Base-by-base conservation (phyloP, 2,329 filamentous ascomycete genomes). In the Arthrobotrys megalospora region DNA sequence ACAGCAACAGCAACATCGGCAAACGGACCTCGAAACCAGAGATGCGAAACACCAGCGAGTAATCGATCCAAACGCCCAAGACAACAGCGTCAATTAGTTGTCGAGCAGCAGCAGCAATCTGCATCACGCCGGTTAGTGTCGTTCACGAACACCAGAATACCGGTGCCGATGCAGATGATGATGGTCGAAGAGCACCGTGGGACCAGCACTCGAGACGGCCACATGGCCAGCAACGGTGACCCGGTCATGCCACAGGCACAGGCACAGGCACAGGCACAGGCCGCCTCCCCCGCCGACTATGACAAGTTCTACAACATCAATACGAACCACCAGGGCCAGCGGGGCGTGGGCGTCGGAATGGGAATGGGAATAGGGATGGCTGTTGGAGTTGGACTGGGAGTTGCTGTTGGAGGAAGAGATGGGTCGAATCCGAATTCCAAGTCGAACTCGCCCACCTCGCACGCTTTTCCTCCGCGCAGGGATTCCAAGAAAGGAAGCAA, bases 401-500 rank as follows among this genome's bases (percentile, higher is more conserved):
- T 11, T 14, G 47, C 11, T 7, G 52, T 53, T 38, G 3, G 11
- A 21, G 24, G 1, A 36, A 5, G 8, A 5, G 45, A 8, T 21
- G 21, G 45, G 10, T 48, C 45, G 16, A 48, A 52, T 11, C 28
- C 48, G 21, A 48, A 21, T 14, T 48, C 43, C 5, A 45, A 16
- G 12, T 45, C 45, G 16, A 68, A 68, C 65, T 68, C 63, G 45
- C 52, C 63, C 7, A 52, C 53, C n/a, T 69, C 55, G 43, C 52
- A 68, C 34, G 64, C 62, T 45, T 78, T 78, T 45, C 75, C 75
- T 28, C 75, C 75, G 47, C 75, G 75, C 67, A 62, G 67, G 75
- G 75, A 78, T 68, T 78, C 75, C 62, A 71, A 68, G 62, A 72
- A 72, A 48, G 75, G 60, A 60, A 70, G 50, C 62, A 69, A 43